Conservation (phyloP, 192 early-diverging fungal genomes). For the Linderina pennispora region DNA sequence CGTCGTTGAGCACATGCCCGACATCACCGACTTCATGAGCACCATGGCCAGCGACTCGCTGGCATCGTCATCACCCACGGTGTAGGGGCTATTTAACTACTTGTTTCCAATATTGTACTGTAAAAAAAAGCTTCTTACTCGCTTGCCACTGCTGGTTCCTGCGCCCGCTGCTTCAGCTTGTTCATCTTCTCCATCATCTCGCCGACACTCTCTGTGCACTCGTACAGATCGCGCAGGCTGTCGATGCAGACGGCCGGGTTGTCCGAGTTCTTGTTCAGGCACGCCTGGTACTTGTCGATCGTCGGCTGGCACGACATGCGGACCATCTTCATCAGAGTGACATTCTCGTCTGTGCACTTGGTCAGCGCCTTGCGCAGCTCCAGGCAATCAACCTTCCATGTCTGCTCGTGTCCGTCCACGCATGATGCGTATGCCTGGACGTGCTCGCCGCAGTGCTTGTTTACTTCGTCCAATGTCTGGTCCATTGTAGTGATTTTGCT, state of each 20-base stretch:
- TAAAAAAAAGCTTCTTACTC: not conserved
- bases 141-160: not conserved
- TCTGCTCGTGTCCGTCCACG: conserved; percentile 31
- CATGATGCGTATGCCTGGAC: conserved; percentile 38
- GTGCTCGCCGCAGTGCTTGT: conserved; percentile 46
- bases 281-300: conserved; percentile 39
- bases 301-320: conserved; percentile 43
- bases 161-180: conserved; percentile 21
- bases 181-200: conserved; percentile 45
- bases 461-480: conserved; percentile 45
- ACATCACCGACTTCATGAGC: conserved; percentile 19
- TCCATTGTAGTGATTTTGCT: conserved; percentile 37
- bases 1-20: conserved; percentile 17
- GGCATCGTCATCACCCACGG: too few relatives aligned
- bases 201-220: conserved; percentile 45
- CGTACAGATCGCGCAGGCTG: conserved; percentile 36
- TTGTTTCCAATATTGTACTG: too few relatives aligned
- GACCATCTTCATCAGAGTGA: conserved; percentile 45
- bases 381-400: conserved; percentile 36
- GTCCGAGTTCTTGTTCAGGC: conserved; percentile 24
- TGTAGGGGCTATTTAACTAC: too few relatives aligned
- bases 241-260: conserved; percentile 34
- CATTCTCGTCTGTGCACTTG: conserved; percentile 45
- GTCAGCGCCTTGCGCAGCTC: conserved; percentile 35
- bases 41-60: not conserved